Evolutionary conservation across 1,284 basidiomycete genomes (phyloP), one percentile per base, ranked within the genome.

Genomic region (Puccinia polysora): DNA sequence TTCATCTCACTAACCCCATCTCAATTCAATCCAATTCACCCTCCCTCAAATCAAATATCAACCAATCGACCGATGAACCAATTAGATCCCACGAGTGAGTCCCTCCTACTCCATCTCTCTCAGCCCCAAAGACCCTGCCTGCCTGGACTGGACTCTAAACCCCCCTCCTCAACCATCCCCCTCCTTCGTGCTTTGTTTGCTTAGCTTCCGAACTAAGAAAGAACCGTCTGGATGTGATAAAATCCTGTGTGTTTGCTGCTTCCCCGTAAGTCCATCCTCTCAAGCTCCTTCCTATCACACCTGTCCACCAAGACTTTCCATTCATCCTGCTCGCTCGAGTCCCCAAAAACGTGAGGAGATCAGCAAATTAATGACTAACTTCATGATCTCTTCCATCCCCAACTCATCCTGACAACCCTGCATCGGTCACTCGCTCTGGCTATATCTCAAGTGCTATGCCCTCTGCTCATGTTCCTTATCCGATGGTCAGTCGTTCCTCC

Each of bases 381-480:
- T 23, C 12, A 5, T 30, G 15, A 32, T 64, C 18, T 23, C 28
- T 23, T 8, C n/a, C 58, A 25, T 18, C 30, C 2, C n/a, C 32
- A 59, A 8, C 38, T 34, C 38, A 12, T 18, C 15, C 32, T 32
- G 10, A n/a, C 55, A 30, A n/a, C 34, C 30, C 53, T 8, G 15
- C 30, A 25, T 28, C 53, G 15, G n/a, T 32, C 20, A 38, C 1
- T 12, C 56, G 18, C 12, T 59, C 3, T 38, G 25, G 23, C 7
- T 18, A 49, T n/a, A 8, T 14, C 36, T 30, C 30, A 3, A 70
- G 68, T 71, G 68, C 53, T 60, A 62, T 55, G 58, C 58, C 4
- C 34, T 71, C 28, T 71, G 68, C 45, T 71, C 68, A 20, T 71
- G 68, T 36, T 20, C 53, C 38, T 47, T 71, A 15, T 62, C 68